Percentiles rank a stretch among this genome's conserved stretches.
These are phyloP conservation scores for Solanum tacnaense DNA, from an alignment of 257 asterid genomes.

Conservation along the genomic window DNA sequence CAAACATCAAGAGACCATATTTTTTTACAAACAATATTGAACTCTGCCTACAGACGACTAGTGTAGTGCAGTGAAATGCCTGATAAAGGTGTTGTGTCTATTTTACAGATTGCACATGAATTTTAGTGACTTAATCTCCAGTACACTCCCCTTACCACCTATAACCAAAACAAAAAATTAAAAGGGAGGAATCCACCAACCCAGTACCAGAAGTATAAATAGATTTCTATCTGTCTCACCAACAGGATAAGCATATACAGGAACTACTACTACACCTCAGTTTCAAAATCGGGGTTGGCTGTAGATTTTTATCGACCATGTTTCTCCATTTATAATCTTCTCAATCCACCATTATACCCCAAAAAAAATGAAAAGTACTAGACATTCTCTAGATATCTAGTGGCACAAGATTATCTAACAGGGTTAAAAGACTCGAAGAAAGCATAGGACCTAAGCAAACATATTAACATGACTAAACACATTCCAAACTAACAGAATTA, in stretches of 20 bases:
- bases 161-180: not conserved
- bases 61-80: not conserved
- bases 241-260: not conserved
- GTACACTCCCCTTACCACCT: not conserved
- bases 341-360: not conserved
- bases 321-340: not conserved
- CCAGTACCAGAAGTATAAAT: not conserved
- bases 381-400: not conserved
- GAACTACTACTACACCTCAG: not conserved
- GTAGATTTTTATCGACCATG: not conserved
- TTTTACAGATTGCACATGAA: not conserved
- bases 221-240: not conserved
- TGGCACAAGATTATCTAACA: not conserved
- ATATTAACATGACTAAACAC: not conserved
- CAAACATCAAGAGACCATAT: not conserved
- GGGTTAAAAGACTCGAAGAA: not conserved
- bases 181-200: not conserved
- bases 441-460: not conserved
- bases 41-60: not conserved
- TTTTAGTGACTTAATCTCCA: not conserved
- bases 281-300: not conserved
- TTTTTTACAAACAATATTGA: not conserved
- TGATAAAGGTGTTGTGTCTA: not conserved
- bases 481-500: not conserved
- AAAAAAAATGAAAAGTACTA: not conserved